phyloP scores from a whole-genome alignment of 345 rosid genomes.

The Boechera stricta region DNA sequence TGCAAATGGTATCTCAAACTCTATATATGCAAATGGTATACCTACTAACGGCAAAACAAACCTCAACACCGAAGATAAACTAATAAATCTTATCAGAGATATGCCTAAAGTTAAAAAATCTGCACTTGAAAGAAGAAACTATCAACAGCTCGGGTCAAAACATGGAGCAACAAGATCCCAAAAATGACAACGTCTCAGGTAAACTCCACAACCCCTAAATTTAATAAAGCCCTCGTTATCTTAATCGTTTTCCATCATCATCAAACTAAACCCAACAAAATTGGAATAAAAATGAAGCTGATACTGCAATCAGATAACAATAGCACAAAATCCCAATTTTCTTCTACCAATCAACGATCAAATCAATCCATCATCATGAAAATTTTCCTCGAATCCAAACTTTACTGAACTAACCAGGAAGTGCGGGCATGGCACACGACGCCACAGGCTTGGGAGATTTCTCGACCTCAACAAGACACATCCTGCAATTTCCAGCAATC shows the following conservation, averaged over 20 bases:
- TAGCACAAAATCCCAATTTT: neutral
- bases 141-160: too few species aligned
- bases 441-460: conserved; percentile 99
- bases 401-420: conserved; percentile 66
- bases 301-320: conserved; percentile 1
- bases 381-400: neutral
- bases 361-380: neutral
- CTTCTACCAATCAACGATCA: conserved; percentile 8
- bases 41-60: neutral
- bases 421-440: conserved; percentile 99
- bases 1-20: neutral
- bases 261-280: neutral
- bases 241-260: neutral
- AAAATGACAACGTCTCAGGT: too few species aligned
- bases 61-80: neutral
- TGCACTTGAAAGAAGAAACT: too few species aligned
- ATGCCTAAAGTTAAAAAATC: neutral
- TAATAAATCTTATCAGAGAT: too few species aligned
- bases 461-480: conserved; percentile 99
- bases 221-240: too few species aligned
- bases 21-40: neutral
- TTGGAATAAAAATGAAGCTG: conserved; percentile 14
- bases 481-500: conserved; percentile 96
- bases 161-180: too few species aligned
- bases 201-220: too few species aligned